Conservation (phyloP, 177 flowering plant genomes). For the Vitis hybrid region DNA sequence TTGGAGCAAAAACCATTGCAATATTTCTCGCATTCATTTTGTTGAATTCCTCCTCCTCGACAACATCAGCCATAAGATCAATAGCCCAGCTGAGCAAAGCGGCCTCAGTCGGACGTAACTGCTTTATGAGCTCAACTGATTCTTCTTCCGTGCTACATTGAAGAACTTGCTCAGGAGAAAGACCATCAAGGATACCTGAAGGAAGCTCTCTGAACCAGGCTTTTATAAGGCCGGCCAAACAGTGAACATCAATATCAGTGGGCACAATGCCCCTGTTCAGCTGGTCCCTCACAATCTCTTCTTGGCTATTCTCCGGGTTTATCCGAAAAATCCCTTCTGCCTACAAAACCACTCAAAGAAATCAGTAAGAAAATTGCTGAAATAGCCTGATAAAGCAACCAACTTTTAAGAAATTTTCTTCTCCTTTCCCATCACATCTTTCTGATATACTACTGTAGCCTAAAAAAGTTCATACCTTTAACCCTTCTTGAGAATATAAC, state of each 20-base stretch:
- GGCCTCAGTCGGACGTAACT: constrained; percentile 74
- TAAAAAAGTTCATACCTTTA: constrained; percentile 50
- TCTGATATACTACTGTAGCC: background rate
- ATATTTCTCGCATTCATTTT: constrained; percentile 98
- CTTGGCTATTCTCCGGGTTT: constrained; percentile 92
- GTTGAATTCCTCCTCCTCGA: constrained; percentile 84
- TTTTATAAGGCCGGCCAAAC: constrained; percentile 93
- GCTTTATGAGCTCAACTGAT: constrained; percentile 69
- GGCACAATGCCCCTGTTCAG: constrained; percentile 87
- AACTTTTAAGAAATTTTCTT: too few relatives aligned
- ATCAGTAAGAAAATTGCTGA: background rate
- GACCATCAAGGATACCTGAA: constrained; percentile 85
- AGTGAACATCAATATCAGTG: constrained; percentile 86
- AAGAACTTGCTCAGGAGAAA: constrained; percentile 90
- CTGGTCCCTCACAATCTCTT: constrained; percentile 85
- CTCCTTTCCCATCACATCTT: background rate
- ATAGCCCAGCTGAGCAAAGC: constrained; percentile 90
- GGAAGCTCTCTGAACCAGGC: constrained; percentile 99
- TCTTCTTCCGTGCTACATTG: constrained; percentile 86
- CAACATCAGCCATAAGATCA: constrained; percentile 95
- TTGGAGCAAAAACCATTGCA: constrained; percentile 97
- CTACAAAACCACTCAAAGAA: constrained; percentile 28
- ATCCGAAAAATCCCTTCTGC: constrained; percentile 97
- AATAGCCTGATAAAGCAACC: too few relatives aligned
- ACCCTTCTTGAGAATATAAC: constrained; percentile 78